Base-by-base conservation (phyloP, 352 stramenopile species). In the Pythium guiyangense region DNA sequence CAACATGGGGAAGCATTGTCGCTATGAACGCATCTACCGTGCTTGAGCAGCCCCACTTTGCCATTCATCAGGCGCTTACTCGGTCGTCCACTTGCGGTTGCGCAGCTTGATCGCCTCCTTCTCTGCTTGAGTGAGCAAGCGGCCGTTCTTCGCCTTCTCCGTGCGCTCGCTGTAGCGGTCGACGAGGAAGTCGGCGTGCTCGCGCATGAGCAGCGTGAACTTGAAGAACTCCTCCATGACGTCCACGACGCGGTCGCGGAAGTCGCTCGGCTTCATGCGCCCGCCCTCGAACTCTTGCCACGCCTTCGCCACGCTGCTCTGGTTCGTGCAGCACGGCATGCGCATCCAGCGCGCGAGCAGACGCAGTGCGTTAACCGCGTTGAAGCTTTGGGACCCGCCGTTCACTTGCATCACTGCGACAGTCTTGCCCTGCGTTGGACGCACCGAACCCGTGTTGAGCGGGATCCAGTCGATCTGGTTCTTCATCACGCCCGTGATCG, bases 391-490 rank as follows among this genome's bases (percentile, higher is more conserved):
- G 43, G 64, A 77, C 31, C 49, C 65, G 42, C 62, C 65, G 47
- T 69, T 72, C 15, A 85, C 74, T 61, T 90, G 79, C 14, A 78
- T 59, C 37, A 88, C 77, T 40, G 64, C 67, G 22, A 64, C 70
- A n/a, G 74, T 82, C 55, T 69, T 63, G 58, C 72, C 72, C 61
- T 86, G 77, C 34, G 77, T 84, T n/a, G 75, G 75, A 15, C 77
- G 66, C 35, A 88, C 67, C 1, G 70, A 79, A 52, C 79, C 79
- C 43, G 69, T 82, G 58, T 80, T 87, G 15, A 90, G 67, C 17
- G 71, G 71, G 48, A 79, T 67, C 75, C 75, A 86, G 68, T 88
- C 78, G 52, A 84, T 87, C 65, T 86, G 77, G 67, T 88, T 90
- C 61, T 90, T 90, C 57, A 90, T 86, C 12, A 69, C 64, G 42